phyloP scores from a whole-genome alignment of 495 filamentous ascomycete species.

The Delitschia confertaspora region DNA sequence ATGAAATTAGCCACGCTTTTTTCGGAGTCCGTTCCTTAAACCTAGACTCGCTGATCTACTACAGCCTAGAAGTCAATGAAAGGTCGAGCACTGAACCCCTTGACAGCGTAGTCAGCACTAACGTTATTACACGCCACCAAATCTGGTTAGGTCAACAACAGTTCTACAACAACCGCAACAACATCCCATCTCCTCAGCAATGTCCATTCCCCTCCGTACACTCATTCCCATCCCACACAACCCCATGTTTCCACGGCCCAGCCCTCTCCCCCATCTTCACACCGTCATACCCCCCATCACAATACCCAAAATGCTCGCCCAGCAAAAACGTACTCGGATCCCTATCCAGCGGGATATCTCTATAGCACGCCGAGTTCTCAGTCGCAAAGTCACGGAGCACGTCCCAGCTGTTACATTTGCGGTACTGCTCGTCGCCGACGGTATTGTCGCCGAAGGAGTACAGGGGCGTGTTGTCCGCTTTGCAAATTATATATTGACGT shows the following conservation, averaged over 20 bases:
- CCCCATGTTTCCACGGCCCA: constrained; percentile 3
- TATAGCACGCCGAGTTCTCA: constrained; percentile 8
- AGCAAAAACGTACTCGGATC: constrained; percentile 3
- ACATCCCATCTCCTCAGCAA: too few species aligned
- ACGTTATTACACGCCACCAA: too few species aligned
- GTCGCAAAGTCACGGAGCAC: constrained; percentile 6
- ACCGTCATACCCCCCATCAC: constrained; percentile 8
- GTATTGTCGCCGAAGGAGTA: constrained; percentile 12
- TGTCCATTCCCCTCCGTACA: not conserved
- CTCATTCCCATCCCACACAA: constrained; percentile 2
- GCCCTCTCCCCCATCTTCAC: not conserved
- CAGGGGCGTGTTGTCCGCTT: constrained; percentile 12
- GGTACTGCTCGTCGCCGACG: constrained; percentile 9
- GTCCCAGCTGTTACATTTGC: constrained; percentile 9
- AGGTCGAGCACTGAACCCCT: too few species aligned
- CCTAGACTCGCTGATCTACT: too few species aligned
- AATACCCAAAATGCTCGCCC: constrained; percentile 9
- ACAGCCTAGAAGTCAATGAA: too few species aligned
- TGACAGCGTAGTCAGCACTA: too few species aligned
- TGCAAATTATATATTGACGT: constrained; percentile 9
- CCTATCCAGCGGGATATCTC: constrained; percentile 2
- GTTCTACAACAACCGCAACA: too few species aligned
- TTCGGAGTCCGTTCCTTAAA: too few species aligned
- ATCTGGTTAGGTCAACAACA: too few species aligned
- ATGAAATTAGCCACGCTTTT: too few species aligned